Evolutionary conservation across 1,284 basidiomycete genomes (phyloP).

Genomic region (Melampsora larici-populina): DNA sequence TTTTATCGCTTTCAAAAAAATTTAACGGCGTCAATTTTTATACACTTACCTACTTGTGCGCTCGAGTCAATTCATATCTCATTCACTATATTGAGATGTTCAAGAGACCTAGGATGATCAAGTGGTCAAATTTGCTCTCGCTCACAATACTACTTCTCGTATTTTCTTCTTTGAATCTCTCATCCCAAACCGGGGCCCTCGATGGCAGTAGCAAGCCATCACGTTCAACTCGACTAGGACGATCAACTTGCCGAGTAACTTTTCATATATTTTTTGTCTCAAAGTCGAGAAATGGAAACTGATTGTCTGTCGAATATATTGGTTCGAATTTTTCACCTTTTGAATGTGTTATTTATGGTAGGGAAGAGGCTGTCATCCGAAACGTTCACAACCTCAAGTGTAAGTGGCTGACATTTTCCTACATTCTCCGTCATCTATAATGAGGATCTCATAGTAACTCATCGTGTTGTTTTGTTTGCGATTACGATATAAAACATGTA

Average conservation of each 20-base stretch:
- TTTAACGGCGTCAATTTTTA: no score
- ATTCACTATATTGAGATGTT: background rate
- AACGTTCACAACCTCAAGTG: background rate
- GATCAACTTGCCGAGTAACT: background rate
- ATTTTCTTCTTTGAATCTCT: background rate
- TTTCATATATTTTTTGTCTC: background rate
- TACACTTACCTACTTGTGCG: background rate
- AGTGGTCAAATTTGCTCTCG: background rate
- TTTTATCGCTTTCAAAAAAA: no score
- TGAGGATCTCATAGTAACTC: no score
- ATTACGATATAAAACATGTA: background rate
- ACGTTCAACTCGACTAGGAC: background rate
- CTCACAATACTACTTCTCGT: background rate
- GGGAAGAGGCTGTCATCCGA: background rate
- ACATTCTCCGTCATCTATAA: no score
- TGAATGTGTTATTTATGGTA: background rate
- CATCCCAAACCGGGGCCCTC: background rate
- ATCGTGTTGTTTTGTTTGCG: no score
- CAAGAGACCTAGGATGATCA: background rate
- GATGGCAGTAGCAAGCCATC: background rate
- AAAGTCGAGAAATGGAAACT: background rate
- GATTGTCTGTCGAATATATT: background rate
- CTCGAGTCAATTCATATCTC: background rate
- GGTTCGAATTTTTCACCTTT: background rate
- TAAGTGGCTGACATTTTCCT: background rate